These are phyloP conservation scores for Lathyrus aphaca DNA, from an alignment of 306 rosid genomes.

Conservation along the genomic window DNA sequence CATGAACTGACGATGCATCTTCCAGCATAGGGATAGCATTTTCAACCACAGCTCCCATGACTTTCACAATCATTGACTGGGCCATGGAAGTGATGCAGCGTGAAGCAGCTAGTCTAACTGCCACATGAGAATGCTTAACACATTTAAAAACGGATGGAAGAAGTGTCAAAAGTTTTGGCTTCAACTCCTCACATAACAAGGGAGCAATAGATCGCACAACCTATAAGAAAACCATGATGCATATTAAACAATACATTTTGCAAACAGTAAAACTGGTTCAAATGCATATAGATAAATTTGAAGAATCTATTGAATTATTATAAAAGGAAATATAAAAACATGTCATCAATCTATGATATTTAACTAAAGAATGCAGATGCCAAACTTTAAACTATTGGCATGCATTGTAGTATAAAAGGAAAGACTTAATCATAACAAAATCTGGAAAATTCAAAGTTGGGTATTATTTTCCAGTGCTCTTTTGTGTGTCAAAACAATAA, in stretches of 20 bases:
- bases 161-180: slow-evolving; percentile 83
- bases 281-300: slow-evolving; percentile 10
- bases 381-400: slow-evolving; percentile 7
- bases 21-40: slow-evolving; percentile 89
- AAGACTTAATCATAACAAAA: not conserved
- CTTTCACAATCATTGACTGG: slow-evolving; percentile 74
- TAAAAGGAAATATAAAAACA: slow-evolving; percentile 1
- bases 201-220: slow-evolving; percentile 89
- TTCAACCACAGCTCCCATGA: slow-evolving; percentile 85
- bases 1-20: slow-evolving; percentile 75
- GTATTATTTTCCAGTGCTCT: slow-evolving; percentile 11
- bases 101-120: slow-evolving; percentile 95
- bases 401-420: not conserved
- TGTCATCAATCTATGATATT: not conserved
- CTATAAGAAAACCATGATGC: slow-evolving; percentile 49
- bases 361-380: slow-evolving; percentile 6
- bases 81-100: slow-evolving; percentile 98
- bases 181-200: slow-evolving; percentile 65
- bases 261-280: not conserved
- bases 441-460: slow-evolving; percentile 11
- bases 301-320: not conserved
- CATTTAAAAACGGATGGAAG: slow-evolving; percentile 88
- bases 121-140: slow-evolving; percentile 78
- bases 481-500: slow-evolving; percentile 4
- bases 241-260: slow-evolving; percentile 32